phyloP scores from a whole-genome alignment of 805 yeast genomes.

The Yueomyces sinensis region DNA sequence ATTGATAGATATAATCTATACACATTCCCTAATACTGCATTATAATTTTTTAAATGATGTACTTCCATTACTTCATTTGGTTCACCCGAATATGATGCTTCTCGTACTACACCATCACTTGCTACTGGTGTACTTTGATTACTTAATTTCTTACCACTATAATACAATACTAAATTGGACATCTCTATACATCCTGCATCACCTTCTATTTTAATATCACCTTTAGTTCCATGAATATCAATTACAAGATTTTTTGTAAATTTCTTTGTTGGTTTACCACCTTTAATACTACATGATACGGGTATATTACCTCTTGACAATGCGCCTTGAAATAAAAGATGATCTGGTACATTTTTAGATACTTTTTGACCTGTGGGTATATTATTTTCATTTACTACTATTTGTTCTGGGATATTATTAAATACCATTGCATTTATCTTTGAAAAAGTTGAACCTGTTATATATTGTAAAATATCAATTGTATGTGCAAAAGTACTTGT shows the following conservation, averaged over 20 bases:
- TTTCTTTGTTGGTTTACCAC: constrained; percentile 12
- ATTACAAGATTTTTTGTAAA: constrained; percentile 13
- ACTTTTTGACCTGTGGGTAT: constrained; percentile 4
- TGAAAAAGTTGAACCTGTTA: constrained; percentile 10
- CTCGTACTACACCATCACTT: no score
- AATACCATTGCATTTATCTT: constrained; percentile 9
- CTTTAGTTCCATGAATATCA: constrained; percentile 14
- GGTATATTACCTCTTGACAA: constrained; percentile 9
- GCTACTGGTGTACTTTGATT: constrained; percentile 6
- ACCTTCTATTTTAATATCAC: constrained; percentile 13
- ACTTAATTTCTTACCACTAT: constrained; percentile 8
- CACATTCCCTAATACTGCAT: constrained; percentile 12
- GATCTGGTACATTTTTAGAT: constrained; percentile 11
- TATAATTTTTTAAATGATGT: constrained; percentile 12
- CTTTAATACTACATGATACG: constrained; percentile 12
- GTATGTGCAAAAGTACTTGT: constrained; percentile 13
- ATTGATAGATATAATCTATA: constrained; percentile 10
- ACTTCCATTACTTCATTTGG: constrained; percentile 12
- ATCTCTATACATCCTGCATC: constrained; percentile 14
- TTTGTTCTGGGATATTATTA: constrained; percentile 10
- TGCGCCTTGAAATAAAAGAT: constrained; percentile 11
- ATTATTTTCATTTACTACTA: constrained; percentile 8
- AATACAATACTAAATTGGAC: constrained; percentile 11
- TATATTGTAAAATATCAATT: constrained; percentile 11
- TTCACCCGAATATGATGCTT: constrained; percentile 9